Base-by-base conservation (phyloP, 2,329 filamentous ascomycete genomes). In the Bertia moriformis region DNA sequence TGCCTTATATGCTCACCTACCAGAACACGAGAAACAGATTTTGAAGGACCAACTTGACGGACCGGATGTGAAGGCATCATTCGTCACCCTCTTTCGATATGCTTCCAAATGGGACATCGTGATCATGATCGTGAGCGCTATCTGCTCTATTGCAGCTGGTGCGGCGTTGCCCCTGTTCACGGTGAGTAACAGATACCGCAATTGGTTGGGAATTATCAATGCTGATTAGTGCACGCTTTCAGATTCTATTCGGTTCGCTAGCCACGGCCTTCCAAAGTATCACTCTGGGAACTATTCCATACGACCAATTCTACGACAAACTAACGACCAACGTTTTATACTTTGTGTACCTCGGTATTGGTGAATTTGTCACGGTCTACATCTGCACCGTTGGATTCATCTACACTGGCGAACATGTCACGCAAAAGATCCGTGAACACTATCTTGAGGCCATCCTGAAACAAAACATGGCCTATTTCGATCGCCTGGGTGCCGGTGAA, bases 401-500 rank as follows among this genome's bases (percentile, higher is more conserved):
- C 49, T 94, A 86, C 51, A 79, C 77, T 0, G 84, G 83, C 41
- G 83, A 89, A 56, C 79, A 86, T 51, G 76, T 88, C 52, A 78
- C 78, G 42, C 73, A 74, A 44, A 84, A 86, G 61, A 83, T 88
- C 48, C 76, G 88, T 42, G 74, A 84, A 53, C 71, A 84, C 48
- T 96, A 96, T 50, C 71, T 98, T 4, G 71, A 78, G 48, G 85
- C 83, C 45, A 88, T 87, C 52, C 65, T 93, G 63, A 75, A 76
- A 43, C 87, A 93, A 55, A 93, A 94, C 55, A 89, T 93, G 55
- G 87, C 76, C 36, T 93, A 85, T 58, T 93, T 93, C 59, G 91
- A 96, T 58, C 91, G 91, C 51, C 70, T 94, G 13, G 89, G 88
- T 39, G 83, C 87, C 22, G 88, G 89, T 42, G 91, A 95, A 59